phyloP scores from a whole-genome alignment of 1,284 basidiomycete genomes.

The Boletus nobilissimus region DNA sequence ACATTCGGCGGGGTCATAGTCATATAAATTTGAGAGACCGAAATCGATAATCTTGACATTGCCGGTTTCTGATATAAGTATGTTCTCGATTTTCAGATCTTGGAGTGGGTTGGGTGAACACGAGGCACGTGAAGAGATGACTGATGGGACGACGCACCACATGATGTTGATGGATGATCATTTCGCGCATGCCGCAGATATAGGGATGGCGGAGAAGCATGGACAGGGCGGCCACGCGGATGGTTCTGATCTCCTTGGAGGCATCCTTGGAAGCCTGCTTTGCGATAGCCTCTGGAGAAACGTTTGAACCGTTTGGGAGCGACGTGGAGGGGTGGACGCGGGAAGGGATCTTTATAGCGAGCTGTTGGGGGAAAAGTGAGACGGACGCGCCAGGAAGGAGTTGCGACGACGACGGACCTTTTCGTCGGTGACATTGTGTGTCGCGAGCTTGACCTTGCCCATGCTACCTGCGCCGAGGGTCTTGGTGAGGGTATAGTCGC shows the following conservation, averaged over 20 bases:
- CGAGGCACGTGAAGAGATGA: conserved; percentile 27
- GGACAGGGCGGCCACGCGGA: conserved; percentile 93
- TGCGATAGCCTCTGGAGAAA: conserved; percentile 68
- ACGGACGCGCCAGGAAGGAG: not conserved
- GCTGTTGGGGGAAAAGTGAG: conserved; percentile 58
- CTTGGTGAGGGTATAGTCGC: conserved; percentile 97
- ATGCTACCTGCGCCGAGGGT: conserved; percentile 98
- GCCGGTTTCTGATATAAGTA: conserved; percentile 97
- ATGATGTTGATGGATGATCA: conserved; percentile 95
- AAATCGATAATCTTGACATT: conserved; percentile 99
- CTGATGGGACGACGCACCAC: conserved; percentile 54
- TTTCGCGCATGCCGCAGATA: conserved; percentile 99
- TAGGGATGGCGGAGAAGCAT: conserved; percentile 98
- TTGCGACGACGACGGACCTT: conserved; percentile 70
- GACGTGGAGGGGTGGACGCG: conserved; percentile 71
- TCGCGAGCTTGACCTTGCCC: conserved; percentile 98
- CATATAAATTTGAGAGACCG: conserved; percentile 94
- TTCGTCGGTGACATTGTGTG: conserved; percentile 89
- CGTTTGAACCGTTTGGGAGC: conserved; percentile 55
- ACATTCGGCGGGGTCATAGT: conserved; percentile 78
- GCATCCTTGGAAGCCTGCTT: conserved; percentile 91
- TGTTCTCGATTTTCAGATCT: conserved; percentile 99
- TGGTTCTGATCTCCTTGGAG: conserved; percentile 94
- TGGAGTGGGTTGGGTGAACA: conserved; percentile 28
- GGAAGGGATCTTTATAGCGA: conserved; percentile 98